These are phyloP conservation scores for Erythrobasidium hasegawianum DNA, from an alignment of 1,284 basidiomycete species.

Conservation along the genomic window DNA sequence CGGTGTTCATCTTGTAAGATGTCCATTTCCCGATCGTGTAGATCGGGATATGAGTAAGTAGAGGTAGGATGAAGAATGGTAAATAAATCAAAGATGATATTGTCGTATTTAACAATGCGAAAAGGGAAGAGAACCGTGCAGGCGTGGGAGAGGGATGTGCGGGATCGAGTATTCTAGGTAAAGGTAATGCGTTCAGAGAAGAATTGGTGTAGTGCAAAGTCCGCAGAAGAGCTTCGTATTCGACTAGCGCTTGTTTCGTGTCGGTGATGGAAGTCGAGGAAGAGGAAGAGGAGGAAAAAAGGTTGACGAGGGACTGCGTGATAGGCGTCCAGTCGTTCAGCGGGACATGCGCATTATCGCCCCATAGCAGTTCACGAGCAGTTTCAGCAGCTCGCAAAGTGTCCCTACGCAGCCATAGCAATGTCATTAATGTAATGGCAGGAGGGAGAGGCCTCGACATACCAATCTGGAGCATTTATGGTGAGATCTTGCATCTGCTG, in stretches of 20 bases:
- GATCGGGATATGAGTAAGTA: slow-evolving; percentile 74
- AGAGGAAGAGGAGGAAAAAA: slow-evolving; percentile 36
- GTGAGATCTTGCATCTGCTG: slow-evolving; percentile 67
- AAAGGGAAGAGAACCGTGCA: slow-evolving; percentile 72
- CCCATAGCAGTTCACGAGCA: slow-evolving; percentile 85
- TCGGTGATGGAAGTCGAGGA: slow-evolving; percentile 35
- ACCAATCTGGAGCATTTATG: slow-evolving; percentile 92
- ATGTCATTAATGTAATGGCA: too few relatives aligned
- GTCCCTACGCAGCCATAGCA: too few relatives aligned
- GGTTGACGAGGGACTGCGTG: slow-evolving; percentile 56
- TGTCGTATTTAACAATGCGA: slow-evolving; percentile 70
- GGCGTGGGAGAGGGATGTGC: slow-evolving; percentile 63
- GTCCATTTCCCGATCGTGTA: slow-evolving; percentile 63
- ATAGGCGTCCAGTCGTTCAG: slow-evolving; percentile 70
- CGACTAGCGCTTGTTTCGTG: slow-evolving; percentile 65
- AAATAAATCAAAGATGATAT: slow-evolving; percentile 65
- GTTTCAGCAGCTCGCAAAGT: slow-evolving; percentile 78
- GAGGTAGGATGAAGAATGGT: slow-evolving; percentile 80
- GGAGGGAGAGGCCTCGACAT: too few relatives aligned
- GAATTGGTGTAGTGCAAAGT: slow-evolving; percentile 75
- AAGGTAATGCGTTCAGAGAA: slow-evolving; percentile 66
- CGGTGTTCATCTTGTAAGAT: slow-evolving; percentile 59
- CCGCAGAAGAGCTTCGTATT: slow-evolving; percentile 81
- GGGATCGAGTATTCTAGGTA: slow-evolving; percentile 75
- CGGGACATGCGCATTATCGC: slow-evolving; percentile 65